phyloP scores from a whole-genome alignment of 1,284 basidiomycete species.

The Leccinum colubrinum region DNA sequence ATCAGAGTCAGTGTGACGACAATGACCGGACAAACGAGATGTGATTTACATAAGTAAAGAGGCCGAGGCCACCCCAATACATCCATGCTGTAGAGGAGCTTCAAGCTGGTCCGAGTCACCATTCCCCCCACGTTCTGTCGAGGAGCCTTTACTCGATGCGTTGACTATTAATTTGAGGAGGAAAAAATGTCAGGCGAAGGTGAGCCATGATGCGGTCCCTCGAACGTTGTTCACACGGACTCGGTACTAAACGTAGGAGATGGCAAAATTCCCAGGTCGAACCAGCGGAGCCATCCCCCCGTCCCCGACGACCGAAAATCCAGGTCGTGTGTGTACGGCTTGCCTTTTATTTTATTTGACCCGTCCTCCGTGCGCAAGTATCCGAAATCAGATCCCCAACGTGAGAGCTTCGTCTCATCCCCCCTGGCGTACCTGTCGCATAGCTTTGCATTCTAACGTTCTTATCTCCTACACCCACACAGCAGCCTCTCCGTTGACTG shows the following conservation, averaged over 20 bases:
- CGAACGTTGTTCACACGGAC: neutral
- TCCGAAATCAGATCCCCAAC: conserved; percentile 7
- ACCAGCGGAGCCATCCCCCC: neutral
- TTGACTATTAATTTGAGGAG: neutral
- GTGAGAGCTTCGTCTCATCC: neutral
- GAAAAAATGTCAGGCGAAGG: neutral
- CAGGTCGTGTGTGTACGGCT: conserved; percentile 3
- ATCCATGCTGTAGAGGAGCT: neutral
- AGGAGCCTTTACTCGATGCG: neutral
- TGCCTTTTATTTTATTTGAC: neutral
- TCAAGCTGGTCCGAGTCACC: neutral
- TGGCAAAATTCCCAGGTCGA: conserved; percentile 3
- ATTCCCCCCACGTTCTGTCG: neutral
- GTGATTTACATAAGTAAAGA: neutral
- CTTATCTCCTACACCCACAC: neutral
- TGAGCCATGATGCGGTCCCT: neutral
- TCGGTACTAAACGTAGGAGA: neutral
- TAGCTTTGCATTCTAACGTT: neutral
- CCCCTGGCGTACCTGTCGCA: neutral
- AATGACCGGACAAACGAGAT: neutral
- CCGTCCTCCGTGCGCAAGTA: conserved; percentile 1
- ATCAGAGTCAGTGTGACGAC: neutral
- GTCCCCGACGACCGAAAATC: conserved; percentile 4
- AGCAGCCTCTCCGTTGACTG: neutral
- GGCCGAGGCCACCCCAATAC: neutral